Base-by-base conservation (phyloP, 176 grass and related monocot genomes). In the Eleusine coracana region DNA sequence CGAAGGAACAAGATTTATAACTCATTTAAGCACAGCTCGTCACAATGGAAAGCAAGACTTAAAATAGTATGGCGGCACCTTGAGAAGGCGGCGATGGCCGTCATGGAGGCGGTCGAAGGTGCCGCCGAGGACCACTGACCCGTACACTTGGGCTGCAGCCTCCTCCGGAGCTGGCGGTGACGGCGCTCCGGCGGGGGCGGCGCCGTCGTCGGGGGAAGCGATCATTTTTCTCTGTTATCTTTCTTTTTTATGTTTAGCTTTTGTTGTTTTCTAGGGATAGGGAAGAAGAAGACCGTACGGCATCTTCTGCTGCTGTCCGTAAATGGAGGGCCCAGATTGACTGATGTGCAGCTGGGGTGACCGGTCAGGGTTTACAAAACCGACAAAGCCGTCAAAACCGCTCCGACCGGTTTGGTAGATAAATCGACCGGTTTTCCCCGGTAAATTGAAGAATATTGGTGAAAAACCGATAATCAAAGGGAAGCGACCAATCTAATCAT, bases 101-200 rank as follows among this genome's bases (percentile, higher is more conserved):
- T 90, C 88, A 38, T 93, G 91, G 78, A 90, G 91, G 55, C 91
- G 91, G 79, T 93, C 88, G 78, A 93, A 93, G 78, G 91, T 93
- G 20, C 91, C 88, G 10, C 91, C 85, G 10, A 93, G 88, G 54
- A 93, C 91, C 27, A 93, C 88, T 40, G 85, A 82, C 0, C 78
- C 68, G 37, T 90, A 90, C 0, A 77, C 15, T 21, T 73, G 73
- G 17, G 49, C 7, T 12, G 42, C 75, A 75, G 6, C 54, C 65
- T 40, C 49, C 61, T 65, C 60, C 52, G 37, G 34, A 72, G 37
- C n/a, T 13, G 72, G 46, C 51, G 44, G 25, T 42, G 76, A 64
- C 63, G 70, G 69, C 28, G 73, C 31, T 21, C 49, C 79, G 60
- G 78, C 60, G 18, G 61, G 58, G 28, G 44, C 27, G 82, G 59